Evolutionary conservation across 129 eudicot genomes (phyloP).

Genomic region (Deinandra increscens): DNA sequence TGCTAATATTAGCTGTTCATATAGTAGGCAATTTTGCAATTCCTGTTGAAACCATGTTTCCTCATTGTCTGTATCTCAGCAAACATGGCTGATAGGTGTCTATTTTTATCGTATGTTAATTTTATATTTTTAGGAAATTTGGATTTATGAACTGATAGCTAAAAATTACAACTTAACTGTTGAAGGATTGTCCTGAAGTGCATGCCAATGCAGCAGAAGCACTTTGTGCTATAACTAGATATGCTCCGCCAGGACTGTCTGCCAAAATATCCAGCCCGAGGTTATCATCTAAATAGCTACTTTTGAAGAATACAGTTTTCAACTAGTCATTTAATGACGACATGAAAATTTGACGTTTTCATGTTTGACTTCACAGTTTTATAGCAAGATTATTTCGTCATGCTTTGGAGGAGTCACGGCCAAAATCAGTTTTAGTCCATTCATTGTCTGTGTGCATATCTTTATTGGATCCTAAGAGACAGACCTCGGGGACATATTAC

Average conservation of each 20-base stretch:
- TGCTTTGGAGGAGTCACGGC: slow-evolving; percentile 83
- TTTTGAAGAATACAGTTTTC: slow-evolving; percentile 2
- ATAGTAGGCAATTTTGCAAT: background rate
- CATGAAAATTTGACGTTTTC: background rate
- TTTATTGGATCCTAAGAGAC: slow-evolving; percentile 87
- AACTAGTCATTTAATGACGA: slow-evolving; percentile 1
- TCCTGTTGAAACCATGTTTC: slow-evolving; percentile 9
- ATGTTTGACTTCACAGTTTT: slow-evolving; percentile 54
- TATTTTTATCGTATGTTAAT: background rate
- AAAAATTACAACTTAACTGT: slow-evolving; percentile 18
- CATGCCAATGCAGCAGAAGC: slow-evolving; percentile 99
- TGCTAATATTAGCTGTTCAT: background rate
- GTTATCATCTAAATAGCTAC: slow-evolving; percentile 38
- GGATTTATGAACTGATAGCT: slow-evolving; percentile 12
- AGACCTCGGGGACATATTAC: slow-evolving; percentile 63
- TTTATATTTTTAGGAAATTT: slow-evolving; percentile 14
- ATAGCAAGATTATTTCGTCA: slow-evolving; percentile 73
- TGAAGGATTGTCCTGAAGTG: slow-evolving; percentile 95
- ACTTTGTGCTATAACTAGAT: slow-evolving; percentile 84
- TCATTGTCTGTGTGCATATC: slow-evolving; percentile 82
- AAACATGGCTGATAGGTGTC: background rate
- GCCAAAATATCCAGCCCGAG: slow-evolving; percentile 94
- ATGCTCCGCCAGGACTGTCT: slow-evolving; percentile 88
- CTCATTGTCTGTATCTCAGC: background rate
- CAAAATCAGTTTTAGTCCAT: slow-evolving; percentile 84